Evolutionary conservation across 352 stramenopile genomes (phyloP), one percentile per base, ranked within the genome.

Genomic region (Nothophytophthora sp.): DNA sequence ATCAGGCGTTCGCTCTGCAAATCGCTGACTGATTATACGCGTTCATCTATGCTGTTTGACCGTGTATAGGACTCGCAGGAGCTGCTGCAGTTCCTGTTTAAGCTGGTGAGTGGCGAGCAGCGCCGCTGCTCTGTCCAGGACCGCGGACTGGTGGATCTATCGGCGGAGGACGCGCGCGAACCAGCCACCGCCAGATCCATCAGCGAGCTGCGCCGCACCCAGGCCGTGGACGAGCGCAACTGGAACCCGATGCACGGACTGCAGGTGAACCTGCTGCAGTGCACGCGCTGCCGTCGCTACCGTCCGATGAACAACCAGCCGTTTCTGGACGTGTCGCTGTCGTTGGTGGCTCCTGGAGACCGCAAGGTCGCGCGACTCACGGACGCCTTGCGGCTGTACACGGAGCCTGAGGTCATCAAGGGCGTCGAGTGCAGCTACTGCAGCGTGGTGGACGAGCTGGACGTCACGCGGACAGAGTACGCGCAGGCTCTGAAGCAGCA

Each of bases 51-150:
- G 29, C 35, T 41, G n/a, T 5, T 34, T 6, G 47, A 13, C 16
- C 3, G 30, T 42, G 38, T 27, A 11, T 46, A 92, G 72, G 85
- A 95, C 47, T 85, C 85, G 25, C 82, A 95, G 56, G 85, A 95
- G 56, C 63, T 95, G 19, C 60, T 95, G 38, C 85, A 93, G 64
- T 90, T 90, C 47, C 66, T 93, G n/a, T 81, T 95, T 55, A 88
- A 89, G 44, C 48, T 91, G 11, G 76, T 95, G n/a, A 69, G 73
- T 25, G 69, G 76, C 32, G 81, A 91, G 24, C 81, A 91, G 47
- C 69, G 71, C 37, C 48, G 57, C 34, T 85, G 66, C 24, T 61
- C 56, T 0, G 56, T 81, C 34, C 73, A 73, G 27, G 82, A 90
- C 28, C 58, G 68, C 16, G 80, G 78, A 4, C 61, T 90, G 1